Conservation (phyloP, 331 rosid genomes). For the Spiraea crenata region DNA sequence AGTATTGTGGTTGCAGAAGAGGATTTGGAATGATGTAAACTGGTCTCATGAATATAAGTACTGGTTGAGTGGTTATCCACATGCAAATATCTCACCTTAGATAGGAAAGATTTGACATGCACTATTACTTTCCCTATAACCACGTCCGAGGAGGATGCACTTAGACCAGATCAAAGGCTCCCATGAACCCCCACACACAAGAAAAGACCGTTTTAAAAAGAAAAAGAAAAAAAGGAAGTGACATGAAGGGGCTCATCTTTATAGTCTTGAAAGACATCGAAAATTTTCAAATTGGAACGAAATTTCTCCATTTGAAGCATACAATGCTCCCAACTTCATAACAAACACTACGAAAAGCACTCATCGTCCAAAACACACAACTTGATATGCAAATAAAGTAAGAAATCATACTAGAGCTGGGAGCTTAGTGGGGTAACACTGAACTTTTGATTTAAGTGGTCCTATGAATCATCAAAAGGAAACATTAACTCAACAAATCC, state of each 20-base stretch:
- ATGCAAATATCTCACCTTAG: not conserved
- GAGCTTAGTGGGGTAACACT: not conserved
- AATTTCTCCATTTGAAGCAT: not conserved
- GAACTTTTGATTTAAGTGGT: not conserved
- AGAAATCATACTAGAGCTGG: not conserved
- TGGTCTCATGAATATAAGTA: not conserved
- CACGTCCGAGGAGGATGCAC: not conserved
- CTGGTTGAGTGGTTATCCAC: not conserved
- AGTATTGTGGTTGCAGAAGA: not conserved
- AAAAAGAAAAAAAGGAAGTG: not conserved
- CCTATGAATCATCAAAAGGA: not conserved
- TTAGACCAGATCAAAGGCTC: conserved; percentile 3
- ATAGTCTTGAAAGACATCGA: not conserved
- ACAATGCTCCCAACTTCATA: not conserved
- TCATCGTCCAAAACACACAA: not conserved
- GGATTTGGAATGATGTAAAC: not conserved
- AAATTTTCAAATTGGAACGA: not conserved
- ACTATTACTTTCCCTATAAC: not conserved
- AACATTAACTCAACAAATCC: conserved; percentile 1
- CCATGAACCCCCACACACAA: not conserved
- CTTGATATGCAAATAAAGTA: not conserved
- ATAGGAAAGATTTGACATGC: not conserved
- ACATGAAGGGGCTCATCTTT: not conserved
- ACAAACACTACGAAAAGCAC: not conserved
- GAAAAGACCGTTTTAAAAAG: not conserved